Evolutionary conservation across 139 green algal species (phyloP), one percentile per base, ranked within the genome.

Genomic region (Chlamydomonas incerta): DNA sequence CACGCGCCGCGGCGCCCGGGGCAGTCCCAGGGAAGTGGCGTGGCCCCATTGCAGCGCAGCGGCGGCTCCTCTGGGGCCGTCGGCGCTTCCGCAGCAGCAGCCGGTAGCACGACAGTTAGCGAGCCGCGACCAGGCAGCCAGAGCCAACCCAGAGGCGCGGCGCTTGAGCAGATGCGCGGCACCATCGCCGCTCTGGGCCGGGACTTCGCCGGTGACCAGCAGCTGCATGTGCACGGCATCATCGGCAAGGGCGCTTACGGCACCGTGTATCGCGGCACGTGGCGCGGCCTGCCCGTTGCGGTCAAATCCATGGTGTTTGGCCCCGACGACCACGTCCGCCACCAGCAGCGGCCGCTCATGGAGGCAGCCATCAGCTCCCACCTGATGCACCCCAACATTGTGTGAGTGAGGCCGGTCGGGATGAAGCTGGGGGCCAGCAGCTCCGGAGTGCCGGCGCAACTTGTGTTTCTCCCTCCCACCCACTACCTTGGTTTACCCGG

Each of bases 361-460:
- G 85, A 89, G 75, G 85, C 85, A 3, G 85, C 85, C 68, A 89
- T 89, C 85, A 72, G 55, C 50, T 77, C 74, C 29, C 86, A 88
- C 74, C 82, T 90, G 66, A 66, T 47, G 58, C 87, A 90, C 62
- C 57, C 68, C 31, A 90, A 90, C 60, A 86, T 90, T 34, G 87
- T 90, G 79, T 85, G 55, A 35, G 79, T 68, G 29, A 18, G 17
- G 65, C 10, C 9, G n/a, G 34, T 9, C 6, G 23, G 67, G n/a
- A n/a, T n/a, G 55, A 24, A 5, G 55, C 21, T 62, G 55, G 20
- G 11, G 55, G 21, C 55, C 21, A n/a, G n/a, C n/a, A n/a, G n/a
- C n/a, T n/a, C n/a, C n/a, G n/a, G n/a, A n/a, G n/a, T n/a, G n/a
- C n/a, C n/a, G n/a, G n/a, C n/a, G n/a, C n/a, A n/a, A n/a, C n/a